Conservation (phyloP, 2,329 filamentous ascomycete species). For the Botryotinia convoluta region DNA sequence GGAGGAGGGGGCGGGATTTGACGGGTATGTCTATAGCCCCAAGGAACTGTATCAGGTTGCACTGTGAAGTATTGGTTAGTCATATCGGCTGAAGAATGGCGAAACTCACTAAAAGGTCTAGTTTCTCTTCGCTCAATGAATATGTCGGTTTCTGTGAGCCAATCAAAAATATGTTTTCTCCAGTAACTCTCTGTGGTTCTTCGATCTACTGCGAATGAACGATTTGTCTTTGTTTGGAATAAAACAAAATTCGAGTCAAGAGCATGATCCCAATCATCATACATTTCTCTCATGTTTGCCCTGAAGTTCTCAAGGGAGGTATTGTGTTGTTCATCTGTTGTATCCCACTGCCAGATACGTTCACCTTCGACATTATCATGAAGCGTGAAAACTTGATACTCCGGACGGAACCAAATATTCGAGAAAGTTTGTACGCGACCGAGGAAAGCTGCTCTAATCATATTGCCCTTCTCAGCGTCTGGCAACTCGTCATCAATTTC, state of each 20-base stretch:
- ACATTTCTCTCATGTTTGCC: neutral
- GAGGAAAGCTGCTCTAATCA: neutral
- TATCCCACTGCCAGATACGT: constrained; percentile 11
- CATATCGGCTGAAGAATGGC: neutral
- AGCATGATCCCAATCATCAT: constrained; percentile 8
- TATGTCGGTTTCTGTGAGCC: constrained; percentile 19
- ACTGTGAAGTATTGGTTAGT: neutral
- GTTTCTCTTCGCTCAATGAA: constrained; percentile 6
- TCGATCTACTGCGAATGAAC: constrained; percentile 6
- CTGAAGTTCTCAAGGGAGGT: neutral
- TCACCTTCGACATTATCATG: neutral
- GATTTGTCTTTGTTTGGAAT: neutral
- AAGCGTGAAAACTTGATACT: constrained; percentile 21
- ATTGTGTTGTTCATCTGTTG: neutral
- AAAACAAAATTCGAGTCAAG: constrained; percentile 6
- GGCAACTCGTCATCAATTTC: neutral
- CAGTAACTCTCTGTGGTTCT: constrained; percentile 21
- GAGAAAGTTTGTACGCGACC: neutral
- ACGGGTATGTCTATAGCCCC: constrained; percentile 15
- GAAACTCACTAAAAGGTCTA: neutral
- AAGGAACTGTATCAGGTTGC: neutral
- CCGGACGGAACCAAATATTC: constrained; percentile 28
- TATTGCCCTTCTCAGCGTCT: neutral
- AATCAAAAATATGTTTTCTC: constrained; percentile 25
- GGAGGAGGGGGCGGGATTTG: neutral